Evolutionary conservation across 768 basidiomycete species (phyloP).

Genomic region (Tylopilus vinaceipallidus): DNA sequence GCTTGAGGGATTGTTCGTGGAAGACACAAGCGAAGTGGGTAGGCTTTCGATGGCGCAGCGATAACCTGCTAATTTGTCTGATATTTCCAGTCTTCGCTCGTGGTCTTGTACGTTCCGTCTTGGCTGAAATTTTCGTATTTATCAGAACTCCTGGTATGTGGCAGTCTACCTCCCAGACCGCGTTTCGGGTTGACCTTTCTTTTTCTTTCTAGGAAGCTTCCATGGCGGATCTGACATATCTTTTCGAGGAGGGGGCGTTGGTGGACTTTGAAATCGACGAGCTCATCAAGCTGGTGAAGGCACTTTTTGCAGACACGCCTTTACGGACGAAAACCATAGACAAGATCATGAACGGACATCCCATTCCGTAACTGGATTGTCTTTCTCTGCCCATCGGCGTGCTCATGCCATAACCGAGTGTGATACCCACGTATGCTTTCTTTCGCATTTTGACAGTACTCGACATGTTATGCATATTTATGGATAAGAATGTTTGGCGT

Average conservation of each 20-base stretch:
- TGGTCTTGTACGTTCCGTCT: constrained; percentile 82
- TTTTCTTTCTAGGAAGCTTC: constrained; percentile 72
- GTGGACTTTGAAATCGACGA: constrained; percentile 89
- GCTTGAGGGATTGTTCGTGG: constrained; percentile 78
- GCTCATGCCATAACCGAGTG: too few relatives aligned
- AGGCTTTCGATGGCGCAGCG: not conserved
- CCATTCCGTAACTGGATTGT: constrained; percentile 27
- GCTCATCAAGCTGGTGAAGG: constrained; percentile 74
- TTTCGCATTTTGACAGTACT: not conserved
- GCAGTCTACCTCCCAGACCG: not conserved
- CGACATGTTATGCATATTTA: constrained; percentile 17
- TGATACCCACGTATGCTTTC: not conserved
- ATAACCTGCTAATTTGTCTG: not conserved
- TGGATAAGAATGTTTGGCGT: not conserved
- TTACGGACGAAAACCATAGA: constrained; percentile 79
- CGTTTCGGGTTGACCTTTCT: constrained; percentile 1
- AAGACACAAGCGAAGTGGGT: constrained; percentile 57
- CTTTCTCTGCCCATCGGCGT: too few relatives aligned
- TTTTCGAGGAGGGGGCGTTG: constrained; percentile 87
- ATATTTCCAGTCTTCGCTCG: constrained; percentile 59
- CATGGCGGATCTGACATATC: constrained; percentile 86
- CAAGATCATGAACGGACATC: constrained; percentile 65
- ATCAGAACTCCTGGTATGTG: constrained; percentile 81
- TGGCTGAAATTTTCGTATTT: constrained; percentile 97
- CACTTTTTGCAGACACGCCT: constrained; percentile 85